A percentile compares a stretch with the other conserved stretches of the same genome.
Conservation (phyloP, 2,329 filamentous ascomycete genomes). For the Colletotrichum sp. region DNA sequence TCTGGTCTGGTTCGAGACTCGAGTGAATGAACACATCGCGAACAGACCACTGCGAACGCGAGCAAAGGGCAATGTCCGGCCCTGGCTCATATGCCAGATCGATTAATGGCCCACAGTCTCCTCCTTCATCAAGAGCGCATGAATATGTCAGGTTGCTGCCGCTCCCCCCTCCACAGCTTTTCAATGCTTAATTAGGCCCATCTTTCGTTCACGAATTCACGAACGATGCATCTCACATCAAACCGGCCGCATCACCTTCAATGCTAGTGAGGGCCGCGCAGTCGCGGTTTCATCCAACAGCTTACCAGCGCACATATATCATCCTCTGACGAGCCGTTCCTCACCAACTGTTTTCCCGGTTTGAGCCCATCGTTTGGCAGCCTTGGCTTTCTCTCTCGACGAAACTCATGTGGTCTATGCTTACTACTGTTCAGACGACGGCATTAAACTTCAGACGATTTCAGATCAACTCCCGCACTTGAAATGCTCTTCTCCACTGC, state of each 20-base stretch:
- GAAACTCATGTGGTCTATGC: conserved; percentile 1
- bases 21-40: background rate
- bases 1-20: background rate
- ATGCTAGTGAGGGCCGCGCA: background rate
- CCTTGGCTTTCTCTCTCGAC: conserved; percentile 1
- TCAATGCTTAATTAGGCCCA: background rate
- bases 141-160: conserved; percentile 4
- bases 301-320: background rate
- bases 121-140: conserved; percentile 7
- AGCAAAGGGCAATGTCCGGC: background rate
- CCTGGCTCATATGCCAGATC: background rate
- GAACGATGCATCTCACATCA: background rate
- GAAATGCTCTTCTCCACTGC: background rate
- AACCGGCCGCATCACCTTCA: background rate
- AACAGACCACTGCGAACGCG: background rate
- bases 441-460: conserved; percentile 5
- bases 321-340: background rate
- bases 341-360: background rate
- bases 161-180: background rate
- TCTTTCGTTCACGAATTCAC: background rate
- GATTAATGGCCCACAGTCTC: conserved; percentile 1
- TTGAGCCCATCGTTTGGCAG: background rate
- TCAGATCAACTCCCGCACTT: background rate
- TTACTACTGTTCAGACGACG: conserved; percentile 4
- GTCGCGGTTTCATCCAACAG: background rate